A percentile compares a stretch with the other conserved stretches of the same genome.
These are phyloP conservation scores for Leccinum boreale DNA, from an alignment of 768 basidiomycete species.

Conservation along the genomic window DNA sequence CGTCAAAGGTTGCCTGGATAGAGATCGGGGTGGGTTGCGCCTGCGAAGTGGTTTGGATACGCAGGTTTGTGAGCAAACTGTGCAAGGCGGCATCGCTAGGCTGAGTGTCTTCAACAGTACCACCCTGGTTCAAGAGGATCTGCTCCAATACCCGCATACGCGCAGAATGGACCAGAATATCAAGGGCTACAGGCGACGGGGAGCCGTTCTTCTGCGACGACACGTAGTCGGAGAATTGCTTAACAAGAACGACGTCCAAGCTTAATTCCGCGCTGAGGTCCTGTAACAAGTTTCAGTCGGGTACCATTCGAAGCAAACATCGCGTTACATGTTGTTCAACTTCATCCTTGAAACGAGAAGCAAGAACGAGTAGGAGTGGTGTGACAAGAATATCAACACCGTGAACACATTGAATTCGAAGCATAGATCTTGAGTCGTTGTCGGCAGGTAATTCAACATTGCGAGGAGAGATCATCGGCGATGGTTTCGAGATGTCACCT, in stretches of 20 bases:
- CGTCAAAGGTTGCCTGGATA: constrained; percentile 10
- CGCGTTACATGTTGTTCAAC: constrained; percentile 42
- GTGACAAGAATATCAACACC: constrained; percentile 47
- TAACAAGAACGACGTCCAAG: constrained; percentile 43
- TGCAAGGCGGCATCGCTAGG: constrained; percentile 18
- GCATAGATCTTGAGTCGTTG: constrained; percentile 8
- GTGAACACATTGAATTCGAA: constrained; percentile 39
- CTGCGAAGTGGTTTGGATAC: constrained; percentile 11
- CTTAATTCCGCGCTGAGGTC: constrained; percentile 36
- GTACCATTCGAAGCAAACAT: background rate
- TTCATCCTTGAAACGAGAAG: constrained; percentile 46
- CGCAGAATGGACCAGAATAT: constrained; percentile 40
- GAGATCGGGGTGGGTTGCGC: background rate
- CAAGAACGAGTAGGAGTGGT: constrained; percentile 49
- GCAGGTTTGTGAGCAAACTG: constrained; percentile 14
- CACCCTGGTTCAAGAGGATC: constrained; percentile 22
- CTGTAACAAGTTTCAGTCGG: constrained; percentile 23
- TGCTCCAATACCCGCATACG: constrained; percentile 48
- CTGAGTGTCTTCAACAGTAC: background rate
- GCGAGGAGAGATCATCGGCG: constrained; percentile 3
- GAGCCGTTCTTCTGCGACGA: too few species aligned
- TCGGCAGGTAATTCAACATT: background rate
- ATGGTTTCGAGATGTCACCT: background rate
- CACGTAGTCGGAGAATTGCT: too few species aligned
- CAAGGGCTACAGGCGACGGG: too few species aligned